Evolutionary conservation across 345 rosid genomes (phyloP), one percentile per base, ranked within the genome.

Genomic region (Gossypium mustelinum): DNA sequence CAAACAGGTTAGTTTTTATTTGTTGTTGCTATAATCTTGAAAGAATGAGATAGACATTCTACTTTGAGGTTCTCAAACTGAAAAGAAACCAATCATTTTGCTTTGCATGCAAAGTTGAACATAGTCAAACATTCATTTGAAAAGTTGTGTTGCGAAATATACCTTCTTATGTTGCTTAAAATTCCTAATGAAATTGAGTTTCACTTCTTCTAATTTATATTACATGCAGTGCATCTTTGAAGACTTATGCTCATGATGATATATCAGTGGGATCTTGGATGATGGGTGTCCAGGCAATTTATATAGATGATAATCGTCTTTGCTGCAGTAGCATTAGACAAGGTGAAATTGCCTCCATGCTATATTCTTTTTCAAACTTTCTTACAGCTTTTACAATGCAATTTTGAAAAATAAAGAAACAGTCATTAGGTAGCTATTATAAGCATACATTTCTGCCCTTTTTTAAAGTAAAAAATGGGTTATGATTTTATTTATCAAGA

Each of bases 201-300:
- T 52, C 56, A 70, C 17, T 60, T 52, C 73, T 16, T 56, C 60
- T 48, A 69, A 24, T 60, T 51, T 69, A 27, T 51, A 17, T 60
- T 47, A 43, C 51, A 11, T 79, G 86, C 94, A 95, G 99, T 82
- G 99, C 93, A 76, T 90, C 94, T 10, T 86, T 95, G 82, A 93
- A 90, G 91, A 82, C 88, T 41, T 95, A 90, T 51, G 97, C 97
- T 24, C 87, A 87, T 77, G 99, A 95, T 65, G 98, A 95, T 84
- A 81, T 58, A 77, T 86, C 98, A 3, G 77, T 91, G 1, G 99
- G 99, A 56, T 95, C 99, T 72, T 95, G 98, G 99, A 89, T 95
- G 97, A 91, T 95, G 85, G 98, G 98, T 78, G 71, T 95, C 58
- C 89, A 86, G 60, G 92, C 97, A 71, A 88, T 97, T 56, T 91